Base-by-base conservation (phyloP, 257 asterid genomes). In the Petunia secreta region DNA sequence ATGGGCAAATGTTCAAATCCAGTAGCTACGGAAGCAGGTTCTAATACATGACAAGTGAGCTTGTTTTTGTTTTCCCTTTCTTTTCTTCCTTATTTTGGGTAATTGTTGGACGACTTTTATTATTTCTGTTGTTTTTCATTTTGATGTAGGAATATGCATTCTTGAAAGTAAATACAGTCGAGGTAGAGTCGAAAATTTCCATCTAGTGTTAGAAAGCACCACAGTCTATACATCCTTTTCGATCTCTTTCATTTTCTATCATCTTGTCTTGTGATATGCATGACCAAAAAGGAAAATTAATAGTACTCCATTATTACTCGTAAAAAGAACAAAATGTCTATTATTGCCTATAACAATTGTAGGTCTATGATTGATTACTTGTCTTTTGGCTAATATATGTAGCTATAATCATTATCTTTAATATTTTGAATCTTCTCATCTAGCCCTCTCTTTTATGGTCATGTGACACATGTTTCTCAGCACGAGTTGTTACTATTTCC, bases 361-460 rank as follows among this genome's bases (percentile, higher is more conserved):
- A 39, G 74, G 74, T 36, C 74, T 41, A 67, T 41, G 58, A 41
- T 8, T 67, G 75, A 40, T 9, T 67, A 67, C 8, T 67, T 67
- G 75, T 67, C 75, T 25, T 25, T 25, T 41, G 38, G 38, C 54
- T 66, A 66, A 41, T 15, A 66, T 15, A 66, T 66, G 14, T 66
- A 39, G 50, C 36, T 65, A 65, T 14, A 38, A 13, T 9, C 11
- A 58, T 25, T 7, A 25, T 60, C 5, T 60, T 36, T 25, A 8
- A 60, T 3, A 57, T 57, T 57, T 57, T 57, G 63, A 57, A 57
- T 57, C 34, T 57, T 14, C 34, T 13, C 46, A 1, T 39, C 13
- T 5, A 25, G 25, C 48, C 10, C 52, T 39, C 48, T 66, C 13
- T 7, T 65, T 11, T 62, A 10, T 39, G 36, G 36, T 13, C 74